Evolutionary conservation across 1,139 yeast species (phyloP).

Genomic region (Geotrichum australiense): DNA sequence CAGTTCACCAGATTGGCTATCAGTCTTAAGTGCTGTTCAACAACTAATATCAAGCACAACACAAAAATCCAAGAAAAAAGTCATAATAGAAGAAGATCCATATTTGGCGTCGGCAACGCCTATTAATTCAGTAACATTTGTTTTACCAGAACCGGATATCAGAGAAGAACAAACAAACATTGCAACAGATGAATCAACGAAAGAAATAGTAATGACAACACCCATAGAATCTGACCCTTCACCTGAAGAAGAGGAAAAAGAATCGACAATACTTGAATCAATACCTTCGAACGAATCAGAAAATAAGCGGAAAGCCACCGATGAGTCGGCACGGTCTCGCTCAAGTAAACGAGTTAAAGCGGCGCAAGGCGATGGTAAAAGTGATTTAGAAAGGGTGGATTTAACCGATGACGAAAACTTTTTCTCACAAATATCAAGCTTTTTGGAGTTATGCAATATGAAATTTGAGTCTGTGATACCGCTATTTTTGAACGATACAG

Average conservation of each 20-base stretch:
- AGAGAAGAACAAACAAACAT: too few relatives aligned
- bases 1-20: conserved; percentile 26
- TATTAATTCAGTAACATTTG: conserved; percentile 22
- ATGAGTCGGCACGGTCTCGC: conserved; percentile 19
- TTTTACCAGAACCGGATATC: conserved; percentile 22
- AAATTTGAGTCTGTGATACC: conserved; percentile 22
- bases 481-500: conserved; percentile 21
- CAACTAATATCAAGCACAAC: conserved; percentile 21
- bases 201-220: background rate
- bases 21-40: conserved; percentile 24
- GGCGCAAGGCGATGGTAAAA: conserved; percentile 28
- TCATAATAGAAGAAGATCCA: conserved; percentile 26
- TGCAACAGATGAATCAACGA: too few relatives aligned
- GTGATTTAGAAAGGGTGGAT: conserved; percentile 33
- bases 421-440: conserved; percentile 28
- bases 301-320: conserved; percentile 13
- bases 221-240: background rate
- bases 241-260: background rate
- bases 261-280: background rate
- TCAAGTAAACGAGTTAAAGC: conserved; percentile 29
- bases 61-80: conserved; percentile 20
- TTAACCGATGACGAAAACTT: conserved; percentile 27
- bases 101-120: conserved; percentile 23
- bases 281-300: background rate
- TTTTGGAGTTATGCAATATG: conserved; percentile 23